phyloP scores from a whole-genome alignment of 2,329 filamentous ascomycete species.

The Claviceps purpurea region DNA sequence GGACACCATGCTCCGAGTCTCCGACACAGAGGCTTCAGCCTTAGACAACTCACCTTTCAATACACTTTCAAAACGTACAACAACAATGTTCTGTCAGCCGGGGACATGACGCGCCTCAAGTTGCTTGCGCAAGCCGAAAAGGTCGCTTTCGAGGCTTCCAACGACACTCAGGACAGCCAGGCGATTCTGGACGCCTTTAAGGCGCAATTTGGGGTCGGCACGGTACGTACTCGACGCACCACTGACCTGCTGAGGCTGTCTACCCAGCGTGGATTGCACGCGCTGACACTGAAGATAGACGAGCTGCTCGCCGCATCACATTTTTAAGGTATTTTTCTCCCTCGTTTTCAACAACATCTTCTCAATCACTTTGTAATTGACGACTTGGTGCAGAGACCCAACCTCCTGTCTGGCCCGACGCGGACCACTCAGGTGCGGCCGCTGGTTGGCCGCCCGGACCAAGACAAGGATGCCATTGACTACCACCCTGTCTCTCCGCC shows the following conservation, averaged over 20 bases:
- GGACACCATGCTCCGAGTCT: background rate
- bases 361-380: background rate
- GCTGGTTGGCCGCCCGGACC: background rate
- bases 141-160: constrained; percentile 14
- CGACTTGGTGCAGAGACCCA: background rate
- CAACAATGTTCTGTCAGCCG: constrained; percentile 9
- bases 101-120: constrained; percentile 16
- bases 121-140: constrained; percentile 17
- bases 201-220: constrained; percentile 23
- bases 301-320: constrained; percentile 1
- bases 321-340: background rate
- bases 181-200: constrained; percentile 24
- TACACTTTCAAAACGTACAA: background rate
- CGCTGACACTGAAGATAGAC: constrained; percentile 2
- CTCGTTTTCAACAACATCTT: background rate
- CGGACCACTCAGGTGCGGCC: constrained; percentile 1
- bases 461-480: constrained; percentile 3
- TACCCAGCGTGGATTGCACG: background rate
- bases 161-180: constrained; percentile 33
- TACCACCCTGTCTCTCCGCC: background rate
- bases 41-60: no score
- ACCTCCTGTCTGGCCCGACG: background rate
- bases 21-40: no score
- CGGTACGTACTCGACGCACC: constrained; percentile 20
- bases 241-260: no score